Percentiles rank a stretch among this genome's conserved stretches.
Evolutionary conservation across 352 stramenopile genomes (phyloP).

Genomic region (Globisporangium lucens): DNA sequence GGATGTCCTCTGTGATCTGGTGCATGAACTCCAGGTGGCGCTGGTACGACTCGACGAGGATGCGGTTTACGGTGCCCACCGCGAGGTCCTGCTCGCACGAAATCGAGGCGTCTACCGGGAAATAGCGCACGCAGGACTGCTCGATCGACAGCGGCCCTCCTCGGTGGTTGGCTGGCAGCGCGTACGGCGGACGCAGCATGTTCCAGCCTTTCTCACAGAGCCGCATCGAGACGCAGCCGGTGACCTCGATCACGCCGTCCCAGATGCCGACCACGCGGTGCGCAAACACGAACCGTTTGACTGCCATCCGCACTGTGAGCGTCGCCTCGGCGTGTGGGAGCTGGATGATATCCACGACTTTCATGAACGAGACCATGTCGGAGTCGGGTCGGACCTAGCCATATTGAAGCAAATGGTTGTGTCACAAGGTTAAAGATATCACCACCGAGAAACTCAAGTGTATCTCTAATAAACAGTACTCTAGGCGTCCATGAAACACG

Average conservation of each 20-base stretch:
- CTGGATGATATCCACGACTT: conserved; percentile 1
- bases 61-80: conserved; percentile 40
- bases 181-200: neutral
- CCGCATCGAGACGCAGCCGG: conserved; percentile 8
- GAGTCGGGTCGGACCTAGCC: neutral
- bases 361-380: conserved; percentile 3
- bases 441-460: neutral
- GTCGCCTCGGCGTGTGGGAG: conserved; percentile 3
- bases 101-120: neutral
- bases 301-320: conserved; percentile 3
- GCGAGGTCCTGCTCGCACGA: conserved; percentile 15
- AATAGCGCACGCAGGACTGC: conserved; percentile 9
- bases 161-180: neutral
- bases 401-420: neutral
- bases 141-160: conserved; percentile 1
- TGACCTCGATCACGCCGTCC: conserved; percentile 5
- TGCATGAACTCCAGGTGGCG: conserved; percentile 13
- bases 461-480: neutral
- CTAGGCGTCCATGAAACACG: neutral
- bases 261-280: neutral
- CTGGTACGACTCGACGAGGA: conserved; percentile 46
- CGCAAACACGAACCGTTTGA: neutral
- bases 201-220: conserved; percentile 33
- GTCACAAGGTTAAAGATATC: neutral
- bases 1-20: conserved; percentile 31